Conservation (phyloP, 192 early-diverging fungal genomes). For the Funneliformis mosseae region DNA sequence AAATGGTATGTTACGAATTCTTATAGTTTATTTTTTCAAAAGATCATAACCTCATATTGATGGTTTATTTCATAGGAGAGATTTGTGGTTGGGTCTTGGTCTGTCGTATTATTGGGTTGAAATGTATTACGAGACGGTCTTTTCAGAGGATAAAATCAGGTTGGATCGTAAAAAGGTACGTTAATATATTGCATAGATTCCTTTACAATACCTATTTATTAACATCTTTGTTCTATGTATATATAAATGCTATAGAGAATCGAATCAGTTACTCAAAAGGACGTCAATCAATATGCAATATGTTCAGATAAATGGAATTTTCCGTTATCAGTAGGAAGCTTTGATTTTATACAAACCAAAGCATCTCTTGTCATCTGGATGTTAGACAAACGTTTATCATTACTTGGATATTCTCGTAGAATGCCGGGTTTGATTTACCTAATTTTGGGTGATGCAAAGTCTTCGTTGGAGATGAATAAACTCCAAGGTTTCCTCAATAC, state of each 20-base stretch:
- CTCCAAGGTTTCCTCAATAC: slow-evolving; percentile 53
- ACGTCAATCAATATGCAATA: slow-evolving; percentile 86
- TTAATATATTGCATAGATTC: not conserved
- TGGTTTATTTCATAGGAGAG: slow-evolving; percentile 59
- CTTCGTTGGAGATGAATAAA: slow-evolving; percentile 62
- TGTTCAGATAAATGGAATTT: slow-evolving; percentile 64
- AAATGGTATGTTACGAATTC: not conserved
- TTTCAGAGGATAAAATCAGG: slow-evolving; percentile 88
- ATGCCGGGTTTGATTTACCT: slow-evolving; percentile 79
- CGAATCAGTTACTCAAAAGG: slow-evolving; percentile 74
- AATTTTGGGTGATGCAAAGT: slow-evolving; percentile 74
- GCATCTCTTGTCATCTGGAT: slow-evolving; percentile 88
- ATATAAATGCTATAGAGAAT: slow-evolving; percentile 66
- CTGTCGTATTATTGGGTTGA: slow-evolving; percentile 75
- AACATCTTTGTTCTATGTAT: not conserved
- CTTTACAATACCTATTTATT: not conserved
- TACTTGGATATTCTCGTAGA: slow-evolving; percentile 71
- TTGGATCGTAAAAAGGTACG: slow-evolving; percentile 75
- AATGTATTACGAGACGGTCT: slow-evolving; percentile 75
- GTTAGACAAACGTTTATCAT: slow-evolving; percentile 83
- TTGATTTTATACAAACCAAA: slow-evolving; percentile 84
- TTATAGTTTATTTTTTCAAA: not conserved
- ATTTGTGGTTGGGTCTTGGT: slow-evolving; percentile 88
- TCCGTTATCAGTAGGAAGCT: slow-evolving; percentile 56
- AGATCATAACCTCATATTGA: not conserved